Evolutionary conservation across 2,329 filamentous ascomycete species (phyloP).

Genomic region (Trichophyton verrucosum): DNA sequence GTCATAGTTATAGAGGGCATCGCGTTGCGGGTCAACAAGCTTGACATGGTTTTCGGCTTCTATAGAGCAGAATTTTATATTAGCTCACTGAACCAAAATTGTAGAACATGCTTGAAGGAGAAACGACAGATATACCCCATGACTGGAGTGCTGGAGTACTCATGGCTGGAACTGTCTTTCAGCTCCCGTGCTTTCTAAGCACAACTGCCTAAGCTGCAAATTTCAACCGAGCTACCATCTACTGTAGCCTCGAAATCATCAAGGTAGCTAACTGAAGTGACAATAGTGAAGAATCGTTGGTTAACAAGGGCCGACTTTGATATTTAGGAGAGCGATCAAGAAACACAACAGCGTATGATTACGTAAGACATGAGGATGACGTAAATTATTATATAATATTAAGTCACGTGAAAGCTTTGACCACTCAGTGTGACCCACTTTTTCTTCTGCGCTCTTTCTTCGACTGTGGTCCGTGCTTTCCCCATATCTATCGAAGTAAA

Average conservation of each 20-base stretch:
- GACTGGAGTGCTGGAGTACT: conserved; percentile 49
- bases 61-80: conserved; percentile 26
- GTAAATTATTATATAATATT: neutral
- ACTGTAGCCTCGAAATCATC: neutral
- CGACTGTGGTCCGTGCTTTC: neutral
- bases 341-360: neutral
- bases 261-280: neutral
- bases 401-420: neutral
- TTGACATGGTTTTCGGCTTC: conserved; percentile 79
- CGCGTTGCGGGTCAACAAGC: conserved; percentile 72
- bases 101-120: conserved; percentile 4
- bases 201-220: neutral
- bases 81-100: conserved; percentile 7
- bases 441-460: neutral
- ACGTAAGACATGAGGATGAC: neutral
- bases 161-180: conserved; percentile 11
- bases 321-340: neutral
- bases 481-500: neutral
- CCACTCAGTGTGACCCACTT: neutral
- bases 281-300: neutral
- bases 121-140: conserved; percentile 42
- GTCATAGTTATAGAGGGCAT: conserved; percentile 84
- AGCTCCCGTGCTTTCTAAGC: neutral
- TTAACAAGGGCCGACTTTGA: neutral
- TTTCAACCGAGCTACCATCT: neutral